Conservation (phyloP, 2,329 filamentous ascomycete genomes). For the Alternaria burnsii region DNA sequence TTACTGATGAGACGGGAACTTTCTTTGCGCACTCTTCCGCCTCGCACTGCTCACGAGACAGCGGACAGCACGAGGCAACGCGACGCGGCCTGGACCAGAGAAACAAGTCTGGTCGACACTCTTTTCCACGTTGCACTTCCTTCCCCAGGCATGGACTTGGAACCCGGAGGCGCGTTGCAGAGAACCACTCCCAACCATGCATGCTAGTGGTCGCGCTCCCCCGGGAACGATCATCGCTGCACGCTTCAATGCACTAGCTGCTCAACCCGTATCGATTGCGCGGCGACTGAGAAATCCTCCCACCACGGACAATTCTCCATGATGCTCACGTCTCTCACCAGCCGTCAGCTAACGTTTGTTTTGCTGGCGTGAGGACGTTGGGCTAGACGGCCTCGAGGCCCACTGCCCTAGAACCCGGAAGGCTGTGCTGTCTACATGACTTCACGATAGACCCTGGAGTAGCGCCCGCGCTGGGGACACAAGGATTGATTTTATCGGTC, state of each 20-base stretch:
- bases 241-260: conserved; percentile 22
- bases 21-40: background rate
- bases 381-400: background rate
- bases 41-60: background rate
- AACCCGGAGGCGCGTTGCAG: conserved; percentile 7
- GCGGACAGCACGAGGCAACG: background rate
- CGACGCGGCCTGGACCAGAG: background rate
- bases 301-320: background rate
- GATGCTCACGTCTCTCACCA: conserved; percentile 2
- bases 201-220: conserved; percentile 7
- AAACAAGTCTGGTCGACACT: background rate
- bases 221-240: conserved; percentile 28
- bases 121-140: background rate
- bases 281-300: conserved; percentile 10
- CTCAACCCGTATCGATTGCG: conserved; percentile 35
- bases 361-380: conserved; percentile 2
- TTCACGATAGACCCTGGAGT: conserved; percentile 7
- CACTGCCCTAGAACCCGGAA: background rate
- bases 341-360: background rate
- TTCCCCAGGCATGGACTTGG: conserved; percentile 1
- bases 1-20: conserved; percentile 17
- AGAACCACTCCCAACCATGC: background rate
- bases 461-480: background rate
- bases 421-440: conserved; percentile 2
- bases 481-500: conserved; percentile 2